Base-by-base conservation (phyloP, 352 stramenopile genomes). In the Blastocystis sp. region DNA sequence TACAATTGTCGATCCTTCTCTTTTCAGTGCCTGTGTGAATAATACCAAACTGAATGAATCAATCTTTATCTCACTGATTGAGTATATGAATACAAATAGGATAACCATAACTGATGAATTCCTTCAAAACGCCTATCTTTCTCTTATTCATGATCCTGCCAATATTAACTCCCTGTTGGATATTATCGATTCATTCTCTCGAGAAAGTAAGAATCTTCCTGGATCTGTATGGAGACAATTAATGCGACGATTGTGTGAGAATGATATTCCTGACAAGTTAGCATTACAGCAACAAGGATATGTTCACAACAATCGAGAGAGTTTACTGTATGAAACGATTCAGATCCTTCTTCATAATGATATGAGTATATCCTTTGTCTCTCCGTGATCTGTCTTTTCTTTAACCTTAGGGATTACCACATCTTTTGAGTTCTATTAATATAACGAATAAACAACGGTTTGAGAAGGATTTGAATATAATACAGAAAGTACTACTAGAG, bases 71-170 rank as follows among this genome's bases (percentile, higher is more conserved):
- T 51, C 71, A 27, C 35, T 63, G 16, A 43, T 59, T 7, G n/a
- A 83, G 16, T 83, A 66, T 24, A 83, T 83, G 71, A 57, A 59
- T 11, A 37, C 12, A 16, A 83, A 83, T 66, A 5, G 5, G 1
- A 65, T 83, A 11, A 14, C 16, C 3, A 65, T 83, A 21, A 35
- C 49, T 11, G 46, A 63, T 16, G n/a, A n/a, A 3, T 83, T 83
- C 35, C 39, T 83, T 9, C 52, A 67, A 49, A 83, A 83, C 14
- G 54, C 42, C 9, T 83, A 67, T 37, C 21, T 51, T 21, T 63
- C 71, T 9, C 42, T 83, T 12, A 21, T 83, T 14, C 43, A 29
- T 19, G 42, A 61, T 14, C 11, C 32, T n/a, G 32, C 35, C 19
- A 59, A 57, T 9, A 42, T 83, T 2, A 83, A 83, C 16, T 35